Percentiles rank a stretch among this genome's conserved stretches.
These are phyloP conservation scores for Cymbopogon flexuosus DNA, from an alignment of 202 grass and related monocot genomes.

Conservation along the genomic window DNA sequence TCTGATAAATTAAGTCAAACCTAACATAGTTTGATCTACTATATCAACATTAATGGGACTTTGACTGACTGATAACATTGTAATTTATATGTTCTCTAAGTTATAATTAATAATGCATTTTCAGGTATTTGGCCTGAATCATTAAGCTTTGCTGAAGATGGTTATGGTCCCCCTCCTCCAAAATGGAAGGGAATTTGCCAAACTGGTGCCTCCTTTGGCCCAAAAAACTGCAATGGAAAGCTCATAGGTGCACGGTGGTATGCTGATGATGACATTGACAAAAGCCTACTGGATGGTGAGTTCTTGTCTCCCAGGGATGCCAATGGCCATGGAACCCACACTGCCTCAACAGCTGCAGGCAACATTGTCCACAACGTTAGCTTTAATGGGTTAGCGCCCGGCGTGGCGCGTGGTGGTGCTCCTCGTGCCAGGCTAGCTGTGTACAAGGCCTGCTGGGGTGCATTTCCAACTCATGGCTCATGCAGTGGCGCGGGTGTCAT, in stretches of 20 bases:
- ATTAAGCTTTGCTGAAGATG: constrained; percentile 35
- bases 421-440: not conserved
- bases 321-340: constrained; percentile 32
- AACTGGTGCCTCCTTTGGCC: not conserved
- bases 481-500: constrained; percentile 8
- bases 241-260: constrained; percentile 49
- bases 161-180: constrained; percentile 29
- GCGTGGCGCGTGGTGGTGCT: not conserved
- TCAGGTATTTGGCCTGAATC: constrained; percentile 66
- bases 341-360: not conserved
- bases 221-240: constrained; percentile 40
- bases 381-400: not conserved
- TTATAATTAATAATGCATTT: not conserved
- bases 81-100: constrained; percentile 26
- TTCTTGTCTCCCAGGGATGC: constrained; percentile 42
- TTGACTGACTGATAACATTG: not conserved
- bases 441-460: not conserved
- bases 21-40: too few species aligned
- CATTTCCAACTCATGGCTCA: not conserved
- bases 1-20: too few species aligned
- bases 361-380: not conserved
- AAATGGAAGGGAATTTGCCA: constrained; percentile 52
- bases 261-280: not conserved
- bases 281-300: not conserved
- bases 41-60: too few species aligned